Conservation (phyloP, 2,329 filamentous ascomycete species). For the Fonsecaea multimorphosa region DNA sequence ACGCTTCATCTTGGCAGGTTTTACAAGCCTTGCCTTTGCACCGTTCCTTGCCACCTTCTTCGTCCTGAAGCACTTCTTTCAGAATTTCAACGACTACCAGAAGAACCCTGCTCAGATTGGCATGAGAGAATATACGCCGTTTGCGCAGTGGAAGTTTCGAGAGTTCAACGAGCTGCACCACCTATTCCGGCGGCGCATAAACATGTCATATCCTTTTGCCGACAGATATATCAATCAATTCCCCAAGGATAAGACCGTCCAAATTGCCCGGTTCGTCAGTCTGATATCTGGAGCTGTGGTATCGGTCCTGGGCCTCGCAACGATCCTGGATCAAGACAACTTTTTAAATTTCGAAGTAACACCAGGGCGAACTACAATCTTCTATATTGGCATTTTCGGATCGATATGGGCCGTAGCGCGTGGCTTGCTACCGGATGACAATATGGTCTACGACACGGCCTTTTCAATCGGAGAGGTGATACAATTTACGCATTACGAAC, state of each 20-base stretch:
- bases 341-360: conserved; percentile 94
- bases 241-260: conserved; percentile 90
- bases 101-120: conserved; percentile 87
- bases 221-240: conserved; percentile 94
- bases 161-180: conserved; percentile 98
- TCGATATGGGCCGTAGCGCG: conserved; percentile 83
- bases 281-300: conserved; percentile 87
- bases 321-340: conserved; percentile 86
- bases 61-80: conserved; percentile 88
- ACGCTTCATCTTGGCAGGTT: conserved; percentile 80
- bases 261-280: conserved; percentile 80
- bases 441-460: conserved; percentile 87
- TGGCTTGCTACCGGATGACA: conserved; percentile 85
- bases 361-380: conserved; percentile 82
- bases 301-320: conserved; percentile 81
- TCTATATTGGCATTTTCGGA: conserved; percentile 84
- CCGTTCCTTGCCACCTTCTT: conserved; percentile 88
- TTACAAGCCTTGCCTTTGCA: conserved; percentile 84
- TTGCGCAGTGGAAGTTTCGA: conserved; percentile 97
- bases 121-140: conserved; percentile 87
- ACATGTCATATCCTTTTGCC: conserved; percentile 94
- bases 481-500: conserved; percentile 89
- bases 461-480: conserved; percentile 88
- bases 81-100: conserved; percentile 96
- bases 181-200: conserved; percentile 84